These are phyloP conservation scores for Isatis tinctoria DNA, from an alignment of 345 rosid genomes.

Conservation along the genomic window DNA sequence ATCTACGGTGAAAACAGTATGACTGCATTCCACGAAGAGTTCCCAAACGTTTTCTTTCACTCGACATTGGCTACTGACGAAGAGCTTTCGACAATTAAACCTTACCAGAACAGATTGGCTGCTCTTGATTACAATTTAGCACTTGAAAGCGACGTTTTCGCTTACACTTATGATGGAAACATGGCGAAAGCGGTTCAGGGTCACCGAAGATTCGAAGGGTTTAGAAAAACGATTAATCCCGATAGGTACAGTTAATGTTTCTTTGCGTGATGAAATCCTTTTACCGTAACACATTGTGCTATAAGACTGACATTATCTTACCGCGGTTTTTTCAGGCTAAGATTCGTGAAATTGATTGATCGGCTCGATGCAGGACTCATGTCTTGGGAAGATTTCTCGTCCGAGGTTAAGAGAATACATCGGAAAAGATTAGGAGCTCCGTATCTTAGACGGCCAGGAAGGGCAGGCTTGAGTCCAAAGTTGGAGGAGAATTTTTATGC, in stretches of 20 bases:
- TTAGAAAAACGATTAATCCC: constrained; percentile 64
- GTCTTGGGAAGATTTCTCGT: constrained; percentile 48
- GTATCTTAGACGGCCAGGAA: constrained; percentile 36
- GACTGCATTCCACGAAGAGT: constrained; percentile 41
- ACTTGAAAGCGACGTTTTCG: constrained; percentile 55
- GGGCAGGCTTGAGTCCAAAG: constrained; percentile 28
- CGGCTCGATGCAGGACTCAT: constrained; percentile 40
- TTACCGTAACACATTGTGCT: background rate
- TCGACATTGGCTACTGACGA: constrained; percentile 48
- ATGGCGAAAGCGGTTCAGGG: constrained; percentile 84
- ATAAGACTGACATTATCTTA: background rate
- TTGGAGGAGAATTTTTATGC: constrained; percentile 65
- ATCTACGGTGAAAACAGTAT: constrained; percentile 59
- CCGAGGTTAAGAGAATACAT: constrained; percentile 42
- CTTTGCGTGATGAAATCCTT: background rate
- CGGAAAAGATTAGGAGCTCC: constrained; percentile 55
- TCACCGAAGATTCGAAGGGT: constrained; percentile 64
- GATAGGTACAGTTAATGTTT: constrained; percentile 42
- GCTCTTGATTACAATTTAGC: constrained; percentile 69
- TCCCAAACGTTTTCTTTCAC: constrained; percentile 50
- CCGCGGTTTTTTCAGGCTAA: constrained; percentile 34
- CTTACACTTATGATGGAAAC: constrained; percentile 67
- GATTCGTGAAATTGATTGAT: constrained; percentile 60
- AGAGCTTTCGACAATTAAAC: constrained; percentile 42
- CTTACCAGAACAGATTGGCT: constrained; percentile 56